A percentile compares a stretch with the other conserved stretches of the same genome.
Evolutionary conservation across 768 basidiomycete genomes (phyloP).

Genomic region (Candolleomyces aberdarensis): DNA sequence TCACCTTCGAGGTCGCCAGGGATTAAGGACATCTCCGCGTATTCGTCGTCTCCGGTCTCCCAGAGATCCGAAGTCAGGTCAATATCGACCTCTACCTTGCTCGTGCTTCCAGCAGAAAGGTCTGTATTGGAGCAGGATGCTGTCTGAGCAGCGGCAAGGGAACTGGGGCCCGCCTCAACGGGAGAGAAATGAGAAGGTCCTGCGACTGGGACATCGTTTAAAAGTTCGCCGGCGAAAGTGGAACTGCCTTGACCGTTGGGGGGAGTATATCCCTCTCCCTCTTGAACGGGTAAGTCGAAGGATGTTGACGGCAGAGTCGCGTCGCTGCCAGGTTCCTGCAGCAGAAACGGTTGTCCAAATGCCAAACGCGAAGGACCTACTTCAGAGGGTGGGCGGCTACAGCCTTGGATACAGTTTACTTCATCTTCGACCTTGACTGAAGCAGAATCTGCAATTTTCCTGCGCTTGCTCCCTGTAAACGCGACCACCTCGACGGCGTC

Average conservation of each 20-base stretch:
- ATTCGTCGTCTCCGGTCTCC: slow-evolving; percentile 72
- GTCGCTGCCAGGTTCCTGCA: too few species aligned
- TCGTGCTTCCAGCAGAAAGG: not conserved
- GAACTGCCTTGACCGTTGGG: too few species aligned
- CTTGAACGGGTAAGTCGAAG: too few species aligned
- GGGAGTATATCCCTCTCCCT: too few species aligned
- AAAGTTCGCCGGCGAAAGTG: too few species aligned
- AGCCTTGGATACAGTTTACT: not conserved
- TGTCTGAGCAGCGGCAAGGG: not conserved
- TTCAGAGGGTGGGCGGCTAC: not conserved
- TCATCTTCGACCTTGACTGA: slow-evolving; percentile 9
- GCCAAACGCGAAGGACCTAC: too few species aligned
- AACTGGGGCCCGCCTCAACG: not conserved
- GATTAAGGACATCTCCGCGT: slow-evolving; percentile 6
- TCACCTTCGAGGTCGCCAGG: slow-evolving; percentile 19
- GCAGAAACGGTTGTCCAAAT: too few species aligned
- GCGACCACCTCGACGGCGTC: slow-evolving; percentile 33
- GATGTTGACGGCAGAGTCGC: too few species aligned
- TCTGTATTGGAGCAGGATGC: not conserved
- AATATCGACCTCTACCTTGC: slow-evolving; percentile 19
- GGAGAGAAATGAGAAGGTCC: too few species aligned
- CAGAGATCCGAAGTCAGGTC: slow-evolving; percentile 45
- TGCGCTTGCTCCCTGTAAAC: slow-evolving; percentile 15
- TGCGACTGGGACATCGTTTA: too few species aligned
- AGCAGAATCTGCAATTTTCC: slow-evolving; percentile 15